These are phyloP conservation scores for Globisporangium paddicum DNA, from an alignment of 352 stramenopile genomes.

Conservation along the genomic window DNA sequence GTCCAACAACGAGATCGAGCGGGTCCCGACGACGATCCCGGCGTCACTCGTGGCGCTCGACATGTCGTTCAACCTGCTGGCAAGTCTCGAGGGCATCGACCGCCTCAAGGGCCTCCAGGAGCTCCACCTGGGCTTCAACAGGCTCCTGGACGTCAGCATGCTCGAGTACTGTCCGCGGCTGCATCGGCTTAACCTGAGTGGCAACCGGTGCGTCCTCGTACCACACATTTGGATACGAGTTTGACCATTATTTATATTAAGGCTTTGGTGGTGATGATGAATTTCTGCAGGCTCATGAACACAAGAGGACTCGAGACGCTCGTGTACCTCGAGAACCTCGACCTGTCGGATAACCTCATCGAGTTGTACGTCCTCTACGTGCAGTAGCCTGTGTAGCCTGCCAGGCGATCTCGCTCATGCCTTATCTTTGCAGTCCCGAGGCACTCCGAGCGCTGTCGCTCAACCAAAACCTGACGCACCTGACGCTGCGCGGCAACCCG, in stretches of 20 bases:
- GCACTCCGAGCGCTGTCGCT: constrained; percentile 56
- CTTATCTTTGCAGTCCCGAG: constrained; percentile 32
- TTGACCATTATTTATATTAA: too few relatives aligned
- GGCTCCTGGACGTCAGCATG: constrained; percentile 46
- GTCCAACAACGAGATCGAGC: constrained; percentile 74
- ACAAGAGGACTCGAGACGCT: constrained; percentile 70
- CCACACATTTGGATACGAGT: too few relatives aligned
- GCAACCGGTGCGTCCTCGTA: constrained; percentile 62
- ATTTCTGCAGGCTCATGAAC: constrained; percentile 33
- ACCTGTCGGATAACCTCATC: constrained; percentile 76
- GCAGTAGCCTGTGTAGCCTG: not conserved
- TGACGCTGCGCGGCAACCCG: constrained; percentile 63
- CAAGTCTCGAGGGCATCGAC: constrained; percentile 40
- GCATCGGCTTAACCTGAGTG: constrained; percentile 58
- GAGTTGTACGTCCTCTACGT: constrained; percentile 40
- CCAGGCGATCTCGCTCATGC: not conserved
- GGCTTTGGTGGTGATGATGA: not conserved
- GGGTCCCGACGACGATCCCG: constrained; percentile 45
- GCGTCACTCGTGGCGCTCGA: constrained; percentile 44
- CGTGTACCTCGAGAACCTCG: constrained; percentile 46
- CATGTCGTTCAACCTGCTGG: constrained; percentile 66
- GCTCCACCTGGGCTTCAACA: constrained; percentile 65
- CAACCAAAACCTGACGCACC: constrained; percentile 64
- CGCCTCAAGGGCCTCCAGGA: constrained; percentile 62
- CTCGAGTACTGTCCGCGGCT: constrained; percentile 65